Conservation (phyloP, 1,284 basidiomycete genomes). For the Cutaneotrichosporon spelunceum region DNA sequence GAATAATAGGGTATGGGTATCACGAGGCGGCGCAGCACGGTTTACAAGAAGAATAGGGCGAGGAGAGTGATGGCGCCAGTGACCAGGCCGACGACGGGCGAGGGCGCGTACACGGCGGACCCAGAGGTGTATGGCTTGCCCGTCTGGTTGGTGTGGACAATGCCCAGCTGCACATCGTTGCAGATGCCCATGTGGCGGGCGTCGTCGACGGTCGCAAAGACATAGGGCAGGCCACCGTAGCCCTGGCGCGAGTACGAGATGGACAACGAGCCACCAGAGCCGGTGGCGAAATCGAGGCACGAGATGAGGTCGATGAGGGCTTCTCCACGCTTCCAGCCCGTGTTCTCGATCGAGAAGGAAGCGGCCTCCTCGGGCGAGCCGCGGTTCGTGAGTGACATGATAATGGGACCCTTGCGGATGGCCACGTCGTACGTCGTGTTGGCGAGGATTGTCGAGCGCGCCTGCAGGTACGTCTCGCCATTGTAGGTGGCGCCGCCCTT, state of each 20-base stretch:
- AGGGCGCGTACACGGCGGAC: neutral
- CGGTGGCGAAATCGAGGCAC: constrained; percentile 41
- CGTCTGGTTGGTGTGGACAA: constrained; percentile 5
- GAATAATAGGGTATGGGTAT: neutral
- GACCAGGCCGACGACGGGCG: neutral
- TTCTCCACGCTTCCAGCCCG: constrained; percentile 41
- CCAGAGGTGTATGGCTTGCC: neutral
- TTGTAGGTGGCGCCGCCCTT: constrained; percentile 51
- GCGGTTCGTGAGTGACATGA: constrained; percentile 67
- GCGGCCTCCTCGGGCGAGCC: constrained; percentile 40
- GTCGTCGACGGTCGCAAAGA: constrained; percentile 21
- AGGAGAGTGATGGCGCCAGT: neutral
- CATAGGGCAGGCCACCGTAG: constrained; percentile 48
- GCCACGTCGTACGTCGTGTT: constrained; percentile 62
- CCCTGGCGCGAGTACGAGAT: constrained; percentile 43
- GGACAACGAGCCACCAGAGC: constrained; percentile 41
- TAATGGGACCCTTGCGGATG: constrained; percentile 66
- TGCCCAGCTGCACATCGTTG: constrained; percentile 16
- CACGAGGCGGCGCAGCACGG: neutral
- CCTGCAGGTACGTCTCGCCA: constrained; percentile 58
- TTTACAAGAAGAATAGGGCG: neutral
- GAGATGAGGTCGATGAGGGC: constrained; percentile 47
- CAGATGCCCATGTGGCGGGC: constrained; percentile 17
- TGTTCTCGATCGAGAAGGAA: constrained; percentile 36
- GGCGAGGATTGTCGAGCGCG: constrained; percentile 60